phyloP scores from a whole-genome alignment of 2,329 filamentous ascomycete species.

The Didymella segeticola region DNA sequence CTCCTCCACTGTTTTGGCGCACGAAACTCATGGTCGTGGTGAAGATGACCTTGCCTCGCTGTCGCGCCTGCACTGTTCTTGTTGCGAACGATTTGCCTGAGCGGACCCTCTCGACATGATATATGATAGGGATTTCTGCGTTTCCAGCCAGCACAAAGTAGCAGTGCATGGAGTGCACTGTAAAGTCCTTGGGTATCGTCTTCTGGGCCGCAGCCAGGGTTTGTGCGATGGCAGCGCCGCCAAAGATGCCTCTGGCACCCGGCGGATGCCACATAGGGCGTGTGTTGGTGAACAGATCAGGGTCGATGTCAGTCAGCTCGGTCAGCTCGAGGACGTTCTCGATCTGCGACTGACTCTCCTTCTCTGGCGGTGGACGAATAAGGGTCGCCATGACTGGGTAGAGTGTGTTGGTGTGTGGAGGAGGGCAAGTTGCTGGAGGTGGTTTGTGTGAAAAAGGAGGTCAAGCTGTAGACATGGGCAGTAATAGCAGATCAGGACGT shows the following conservation, averaged over 20 bases:
- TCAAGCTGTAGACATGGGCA: slow-evolving; percentile 9
- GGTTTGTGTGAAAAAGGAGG: slow-evolving; percentile 2
- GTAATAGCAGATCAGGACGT: background rate
- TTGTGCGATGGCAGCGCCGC: slow-evolving; percentile 92
- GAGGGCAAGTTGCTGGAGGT: background rate
- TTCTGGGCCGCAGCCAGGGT: slow-evolving; percentile 85
- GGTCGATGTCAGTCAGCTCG: slow-evolving; percentile 75
- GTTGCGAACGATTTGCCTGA: slow-evolving; percentile 91
- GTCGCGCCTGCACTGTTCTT: slow-evolving; percentile 92
- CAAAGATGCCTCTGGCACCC: slow-evolving; percentile 91
- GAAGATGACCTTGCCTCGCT: slow-evolving; percentile 89
- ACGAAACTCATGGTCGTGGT: slow-evolving; percentile 94
- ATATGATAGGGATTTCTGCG: slow-evolving; percentile 82
- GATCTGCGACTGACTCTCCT: slow-evolving; percentile 77
- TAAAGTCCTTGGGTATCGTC: slow-evolving; percentile 81
- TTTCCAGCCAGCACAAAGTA: slow-evolving; percentile 96
- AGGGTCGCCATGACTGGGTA: slow-evolving; percentile 60
- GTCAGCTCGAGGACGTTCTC: slow-evolving; percentile 91
- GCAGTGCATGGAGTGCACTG: slow-evolving; percentile 96
- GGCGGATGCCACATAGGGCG: slow-evolving; percentile 90
- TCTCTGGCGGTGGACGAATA: slow-evolving; percentile 75
- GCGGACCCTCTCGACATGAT: slow-evolving; percentile 92
- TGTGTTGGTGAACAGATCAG: slow-evolving; percentile 93
- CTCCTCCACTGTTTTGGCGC: slow-evolving; percentile 66
- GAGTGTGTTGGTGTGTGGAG: background rate